Evolutionary conservation across 108 stramenopile genomes (phyloP), one percentile per base, ranked within the genome.

Genomic region (Cylindrotheca fusiformis): DNA sequence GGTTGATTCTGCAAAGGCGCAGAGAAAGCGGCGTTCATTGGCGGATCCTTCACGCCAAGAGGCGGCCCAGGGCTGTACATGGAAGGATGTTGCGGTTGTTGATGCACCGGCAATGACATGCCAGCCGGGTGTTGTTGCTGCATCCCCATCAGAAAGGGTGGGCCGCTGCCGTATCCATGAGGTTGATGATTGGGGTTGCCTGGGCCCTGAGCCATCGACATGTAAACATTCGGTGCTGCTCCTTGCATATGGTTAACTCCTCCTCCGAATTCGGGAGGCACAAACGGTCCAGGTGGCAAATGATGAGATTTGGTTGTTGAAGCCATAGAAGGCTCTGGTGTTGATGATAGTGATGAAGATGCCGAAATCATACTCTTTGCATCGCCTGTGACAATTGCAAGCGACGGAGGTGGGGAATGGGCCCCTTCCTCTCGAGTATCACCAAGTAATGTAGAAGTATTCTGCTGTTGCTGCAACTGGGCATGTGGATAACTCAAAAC

Each of bases 401-500:
- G 57, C 2, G 68, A 66, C 1, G 81, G 77, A 12, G 81, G 77
- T 17, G 73, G 70, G 1, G 68, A 32, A 1, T 63, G 67, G n/a
- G 49, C 18, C 0, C 67, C 23, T 32, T 54, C 30, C 20, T 60
- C 33, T 36, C 8, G 21, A 27, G 46, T 46, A 46, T 52, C 23
- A 18, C 54, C 41, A 18, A 55, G 20, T 17, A 22, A 22, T 20
- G 60, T 48, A 36, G 60, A 54, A 5, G 61, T 60, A 41, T 60
- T 48, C 4, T 26, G 25, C 2, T 49, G 46, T 1, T 30, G 62
- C 48, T 77, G 75, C 24, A 63, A 61, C 31, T 82, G 86, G 10
- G 84, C 82, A 48, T 88, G 77, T 22, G 85, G 88, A 72, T 95
- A 93, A 52, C 65, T 86, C 67, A 95, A 63, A 17, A 93, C 91